Evolutionary conservation across 495 filamentous ascomycete species (phyloP), one percentile per base, ranked within the genome.

Genomic region (Lophium mytilinum): DNA sequence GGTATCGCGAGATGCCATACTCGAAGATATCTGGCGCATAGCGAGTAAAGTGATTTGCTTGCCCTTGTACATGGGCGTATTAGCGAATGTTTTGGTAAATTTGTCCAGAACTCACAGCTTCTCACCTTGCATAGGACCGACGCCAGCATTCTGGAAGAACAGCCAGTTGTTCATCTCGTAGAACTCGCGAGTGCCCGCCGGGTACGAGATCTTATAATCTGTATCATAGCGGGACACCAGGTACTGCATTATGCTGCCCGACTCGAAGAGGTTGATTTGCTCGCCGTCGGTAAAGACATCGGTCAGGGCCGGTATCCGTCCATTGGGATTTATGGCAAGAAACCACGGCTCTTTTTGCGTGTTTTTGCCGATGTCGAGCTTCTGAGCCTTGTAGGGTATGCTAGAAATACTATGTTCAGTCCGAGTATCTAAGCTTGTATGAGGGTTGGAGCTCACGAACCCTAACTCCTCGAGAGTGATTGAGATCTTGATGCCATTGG

Each of bases 241-340:
- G 69, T 96, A 96, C 64, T 90, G 84, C 76, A 96, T 75, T 66
- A 96, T 94, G 55, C 84, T 76, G 50, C 88, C 91, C 58, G 81
- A 86, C 70, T 96, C 91, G 65, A 95, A 96, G 4, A 96, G 61
- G 15, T 78, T 73, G 70, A 95, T 90, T 35, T 74, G 72, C 62
- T 86, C 75, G 54, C 89, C 89, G 67, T 93, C 86, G 43, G 71
- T 68, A 42, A 78, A 71, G 10, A 21, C 59, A 69, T 96, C 92
- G 21, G 87, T 91, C 21, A 96, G 63, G 14, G 91, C 91, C n/a
- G 91, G 91, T 63, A 96, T 95, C 55, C 92, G 88, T 62, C 91
- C 91, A 67, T 96, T 95, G 52, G 91, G 91, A 73, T 95, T 95
- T 71, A 96, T 93, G 37, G 82, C 83, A 40, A 95, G 79, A 75